Percentiles rank a stretch among this genome's conserved stretches.
Evolutionary conservation across 345 rosid species (phyloP).

Genomic region (Pugionium cornutum): DNA sequence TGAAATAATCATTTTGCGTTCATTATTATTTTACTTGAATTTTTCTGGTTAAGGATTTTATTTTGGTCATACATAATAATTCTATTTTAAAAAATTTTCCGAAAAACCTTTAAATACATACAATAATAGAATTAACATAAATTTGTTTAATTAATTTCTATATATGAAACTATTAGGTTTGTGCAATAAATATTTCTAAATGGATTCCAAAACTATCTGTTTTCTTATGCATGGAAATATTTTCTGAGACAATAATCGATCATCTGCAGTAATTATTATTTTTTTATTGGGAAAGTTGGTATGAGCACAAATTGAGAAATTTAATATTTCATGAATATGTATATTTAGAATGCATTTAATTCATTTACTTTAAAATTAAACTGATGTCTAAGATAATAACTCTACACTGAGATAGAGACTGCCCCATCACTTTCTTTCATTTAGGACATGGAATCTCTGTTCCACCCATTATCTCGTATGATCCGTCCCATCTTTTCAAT

Average conservation of each 20-base stretch:
- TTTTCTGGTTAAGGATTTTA: too few species aligned
- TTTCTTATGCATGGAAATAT: not conserved
- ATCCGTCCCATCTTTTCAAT: slow-evolving; percentile 31
- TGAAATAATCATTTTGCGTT: too few species aligned
- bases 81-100: too few species aligned
- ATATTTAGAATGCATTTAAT: slow-evolving; percentile 19
- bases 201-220: not conserved
- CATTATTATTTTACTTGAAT: too few species aligned
- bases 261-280: slow-evolving; percentile 27
- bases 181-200: not conserved
- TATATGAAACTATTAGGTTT: too few species aligned
- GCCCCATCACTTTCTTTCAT: slow-evolving; percentile 71
- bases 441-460: slow-evolving; percentile 70
- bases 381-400: slow-evolving; percentile 47
- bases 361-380: slow-evolving; percentile 6
- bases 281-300: slow-evolving; percentile 15
- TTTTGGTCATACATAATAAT: too few species aligned
- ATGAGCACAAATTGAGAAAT: slow-evolving; percentile 22
- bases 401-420: slow-evolving; percentile 42
- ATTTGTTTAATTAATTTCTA: too few species aligned
- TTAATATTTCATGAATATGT: slow-evolving; percentile 26
- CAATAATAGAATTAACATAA: too few species aligned
- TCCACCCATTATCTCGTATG: slow-evolving; percentile 62
- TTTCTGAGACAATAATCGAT: not conserved
- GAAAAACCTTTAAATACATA: too few species aligned